Evolutionary conservation across 305 asterid genomes (phyloP), one percentile per base, ranked within the genome.

Genomic region (Fraxinus xanthoxyloides): DNA sequence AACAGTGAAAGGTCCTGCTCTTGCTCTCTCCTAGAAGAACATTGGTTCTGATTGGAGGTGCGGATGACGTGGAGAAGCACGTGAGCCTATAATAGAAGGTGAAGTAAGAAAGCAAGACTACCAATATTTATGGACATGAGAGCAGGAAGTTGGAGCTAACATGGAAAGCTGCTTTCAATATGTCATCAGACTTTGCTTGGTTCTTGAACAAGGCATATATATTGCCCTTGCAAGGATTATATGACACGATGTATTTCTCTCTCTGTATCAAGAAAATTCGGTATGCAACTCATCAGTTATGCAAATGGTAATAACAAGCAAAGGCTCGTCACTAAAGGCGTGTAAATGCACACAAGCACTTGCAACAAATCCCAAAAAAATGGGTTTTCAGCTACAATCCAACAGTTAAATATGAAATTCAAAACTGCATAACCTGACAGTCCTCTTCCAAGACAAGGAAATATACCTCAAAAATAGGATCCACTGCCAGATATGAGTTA

Each of bases 161-260:
- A 86, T 97, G 99, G 87, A 95, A 97, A 79, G 97, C 93, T 79
- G 99, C 98, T 89, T 97, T 97, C 92, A 95, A 75, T 78, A 95
- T 93, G 86, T 97, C 99, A 84, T 97, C 98, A 76, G 98, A 88
- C 94, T 91, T 95, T 7, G 99, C 99, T 91, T 93, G 94, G 88
- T 92, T 93, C 95, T 95, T 97, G 90, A 97, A 90, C 85, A 97
- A 83, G 59, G 98, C 98, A 78, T 91, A 97, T 46, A 95, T 84
- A 79, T 91, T 91, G 15, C 95, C 97, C 90, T 91, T 97, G 1
- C 86, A 84, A 88, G 99, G 96, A 89, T 91, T 97, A 86, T 90
- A 95, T 21, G 98, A 86, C 84, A 93, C 95, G 32, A 95, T 85
- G 84, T 95, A 95, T 67, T 75, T 88, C 89, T 95, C 98, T 86